Evolutionary conservation across 306 rosid species (phyloP).

Genomic region (Sicyos edulis): DNA sequence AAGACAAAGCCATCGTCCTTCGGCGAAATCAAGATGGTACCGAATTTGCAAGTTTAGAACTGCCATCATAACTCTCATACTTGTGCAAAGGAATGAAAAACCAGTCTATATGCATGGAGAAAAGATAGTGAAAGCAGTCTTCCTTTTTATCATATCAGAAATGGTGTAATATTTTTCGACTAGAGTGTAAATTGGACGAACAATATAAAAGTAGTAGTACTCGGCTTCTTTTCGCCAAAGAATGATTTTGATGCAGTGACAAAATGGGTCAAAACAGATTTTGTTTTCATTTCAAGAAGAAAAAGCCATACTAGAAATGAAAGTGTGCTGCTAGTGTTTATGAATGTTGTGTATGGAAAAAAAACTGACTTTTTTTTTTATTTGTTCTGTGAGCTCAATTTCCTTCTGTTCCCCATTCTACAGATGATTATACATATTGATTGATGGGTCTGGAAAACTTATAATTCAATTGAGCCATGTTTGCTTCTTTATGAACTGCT

Average conservation of each 20-base stretch:
- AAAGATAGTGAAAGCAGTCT: neutral
- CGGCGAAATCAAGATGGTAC: slow-evolving; percentile 17
- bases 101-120: neutral
- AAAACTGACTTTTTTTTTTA: neutral
- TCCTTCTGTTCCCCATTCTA: neutral
- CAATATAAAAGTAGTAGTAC: neutral
- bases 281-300: neutral
- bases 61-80: slow-evolving; percentile 1
- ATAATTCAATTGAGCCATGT: too few relatives aligned
- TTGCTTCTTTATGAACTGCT: too few relatives aligned
- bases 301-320: neutral
- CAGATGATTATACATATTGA: too few relatives aligned
- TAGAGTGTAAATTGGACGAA: slow-evolving; percentile 6
- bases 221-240: neutral
- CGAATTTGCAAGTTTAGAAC: slow-evolving; percentile 38
- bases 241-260: slow-evolving; percentile 6
- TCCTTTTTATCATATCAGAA: slow-evolving; percentile 7
- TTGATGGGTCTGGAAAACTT: too few relatives aligned
- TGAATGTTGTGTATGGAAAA: neutral
- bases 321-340: slow-evolving; percentile 7
- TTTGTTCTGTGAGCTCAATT: neutral
- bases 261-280: slow-evolving; percentile 6
- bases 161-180: neutral
- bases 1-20: slow-evolving; percentile 36
- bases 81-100: slow-evolving; percentile 1